phyloP scores from a whole-genome alignment of 176 grass and related monocot genomes.

The Thalia dealbata region DNA sequence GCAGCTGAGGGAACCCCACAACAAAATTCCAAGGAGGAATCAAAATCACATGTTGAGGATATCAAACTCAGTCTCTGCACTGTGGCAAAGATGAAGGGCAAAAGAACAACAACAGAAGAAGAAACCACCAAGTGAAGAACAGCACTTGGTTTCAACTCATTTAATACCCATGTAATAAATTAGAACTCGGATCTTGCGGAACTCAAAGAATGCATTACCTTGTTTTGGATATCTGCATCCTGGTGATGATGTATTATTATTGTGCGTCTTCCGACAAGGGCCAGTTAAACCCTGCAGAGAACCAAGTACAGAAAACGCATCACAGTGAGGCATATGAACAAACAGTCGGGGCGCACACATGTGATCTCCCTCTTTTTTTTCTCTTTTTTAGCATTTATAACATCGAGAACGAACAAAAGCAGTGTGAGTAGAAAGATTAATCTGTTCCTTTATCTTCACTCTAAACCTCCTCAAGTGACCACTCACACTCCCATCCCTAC shows the following conservation, averaged over 20 bases:
- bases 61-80: background rate
- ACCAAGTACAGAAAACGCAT: background rate
- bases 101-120: background rate
- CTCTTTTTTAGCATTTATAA: background rate
- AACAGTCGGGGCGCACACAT: background rate
- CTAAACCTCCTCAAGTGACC: background rate
- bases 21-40: background rate
- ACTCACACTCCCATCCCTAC: conserved; percentile 1
- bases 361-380: background rate
- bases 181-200: background rate
- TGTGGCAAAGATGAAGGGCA: background rate
- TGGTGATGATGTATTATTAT: background rate
- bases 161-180: background rate
- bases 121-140: background rate
- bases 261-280: background rate
- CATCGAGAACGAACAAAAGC: background rate
- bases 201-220: background rate
- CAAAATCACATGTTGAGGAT: background rate
- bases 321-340: background rate
- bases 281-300: background rate
- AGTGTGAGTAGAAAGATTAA: background rate
- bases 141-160: background rate
- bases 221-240: conserved; percentile 6
- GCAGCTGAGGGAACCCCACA: background rate
- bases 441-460: background rate